Evolutionary conservation across 768 basidiomycete genomes (phyloP).

Genomic region (Epithele typhae): DNA sequence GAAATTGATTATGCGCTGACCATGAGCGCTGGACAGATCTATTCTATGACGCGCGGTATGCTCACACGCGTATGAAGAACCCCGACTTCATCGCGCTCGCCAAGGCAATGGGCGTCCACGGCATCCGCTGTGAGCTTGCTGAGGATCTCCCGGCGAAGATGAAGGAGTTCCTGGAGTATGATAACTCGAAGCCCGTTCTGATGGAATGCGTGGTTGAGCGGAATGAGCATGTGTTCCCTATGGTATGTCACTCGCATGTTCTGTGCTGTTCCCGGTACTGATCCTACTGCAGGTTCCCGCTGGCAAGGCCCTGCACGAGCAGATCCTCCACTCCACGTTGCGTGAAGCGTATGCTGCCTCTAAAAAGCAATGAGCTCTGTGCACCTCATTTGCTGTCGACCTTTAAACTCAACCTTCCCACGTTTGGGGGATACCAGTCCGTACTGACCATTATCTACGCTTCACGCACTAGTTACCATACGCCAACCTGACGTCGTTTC

Average conservation of each 20-base stretch:
- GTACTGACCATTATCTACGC: background rate
- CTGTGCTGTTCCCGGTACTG: constrained; percentile 15
- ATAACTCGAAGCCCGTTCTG: constrained; percentile 78
- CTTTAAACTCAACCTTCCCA: no score
- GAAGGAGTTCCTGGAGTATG: constrained; percentile 98
- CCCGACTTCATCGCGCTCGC: constrained; percentile 93
- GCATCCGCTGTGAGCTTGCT: constrained; percentile 64
- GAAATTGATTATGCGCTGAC: constrained; percentile 9
- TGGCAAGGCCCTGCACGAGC: constrained; percentile 92
- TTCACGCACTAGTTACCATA: no score
- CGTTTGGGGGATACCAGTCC: background rate
- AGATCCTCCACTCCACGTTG: constrained; percentile 57
- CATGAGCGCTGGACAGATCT: constrained; percentile 51
- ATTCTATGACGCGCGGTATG: constrained; percentile 96
- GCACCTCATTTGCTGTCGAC: background rate
- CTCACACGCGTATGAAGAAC: constrained; percentile 93
- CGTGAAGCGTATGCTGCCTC: constrained; percentile 20
- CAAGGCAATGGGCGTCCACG: constrained; percentile 88
- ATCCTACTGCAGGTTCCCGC: constrained; percentile 62
- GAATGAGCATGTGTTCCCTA: constrained; percentile 88
- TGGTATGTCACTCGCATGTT: constrained; percentile 45
- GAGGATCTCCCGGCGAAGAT: constrained; percentile 90
- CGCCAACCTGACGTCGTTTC: no score
- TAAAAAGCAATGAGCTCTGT: constrained; percentile 14
- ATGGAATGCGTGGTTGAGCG: constrained; percentile 87